Evolutionary conservation across 768 basidiomycete genomes (phyloP), one percentile per base, ranked within the genome.

Genomic region (Trametes maxima): DNA sequence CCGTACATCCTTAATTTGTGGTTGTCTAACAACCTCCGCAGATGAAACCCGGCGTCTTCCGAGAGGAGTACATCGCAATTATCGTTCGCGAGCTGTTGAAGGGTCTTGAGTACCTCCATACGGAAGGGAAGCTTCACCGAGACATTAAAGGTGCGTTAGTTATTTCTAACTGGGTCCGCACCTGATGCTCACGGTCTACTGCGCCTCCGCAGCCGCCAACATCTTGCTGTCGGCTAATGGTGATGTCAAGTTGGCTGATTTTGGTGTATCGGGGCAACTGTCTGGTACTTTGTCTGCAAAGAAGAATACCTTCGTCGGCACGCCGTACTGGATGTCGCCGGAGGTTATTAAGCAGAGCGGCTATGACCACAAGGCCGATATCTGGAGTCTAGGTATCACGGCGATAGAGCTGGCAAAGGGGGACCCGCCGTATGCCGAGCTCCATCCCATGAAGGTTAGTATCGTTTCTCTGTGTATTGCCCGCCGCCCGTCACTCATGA

Each of bases 241-340:
- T 12, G 94, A 96, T 66, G 96, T 99, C 66, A 99, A 99, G 73
- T 81, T 99, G 24, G 97, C 97, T 46, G 97, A 99, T 73, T 99
- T 99, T 70, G 97, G 97, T 70, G 97, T 99, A 4, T 98, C 95
- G 1, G 97, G 97, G 28, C 97, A 99, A 70, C 82, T 99, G 28
- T 95, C 92, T 21, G 94, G 94, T 3, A 95, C 92, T 1, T 78
- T 95, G 45, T 92, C 90, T 12, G 92, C 92, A 19, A 94, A 94
- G 84, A 95, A 98, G 84, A 98, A 99, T 68, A 99, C 96, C 0
- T 98, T 95, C 72, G 96, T 96, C 35, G 94, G 94, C 28, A 95
- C 96, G 17, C 96, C 96, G 3, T 99, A 98, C 72, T 99, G 97
- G 97, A 99, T 99, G 97, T 94, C 94, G 7, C 97, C 97, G 6